Percentiles rank a stretch among this genome's conserved stretches.
phyloP scores from a whole-genome alignment of 2,329 filamentous ascomycete genomes.

The Alternaria metachromatica region DNA sequence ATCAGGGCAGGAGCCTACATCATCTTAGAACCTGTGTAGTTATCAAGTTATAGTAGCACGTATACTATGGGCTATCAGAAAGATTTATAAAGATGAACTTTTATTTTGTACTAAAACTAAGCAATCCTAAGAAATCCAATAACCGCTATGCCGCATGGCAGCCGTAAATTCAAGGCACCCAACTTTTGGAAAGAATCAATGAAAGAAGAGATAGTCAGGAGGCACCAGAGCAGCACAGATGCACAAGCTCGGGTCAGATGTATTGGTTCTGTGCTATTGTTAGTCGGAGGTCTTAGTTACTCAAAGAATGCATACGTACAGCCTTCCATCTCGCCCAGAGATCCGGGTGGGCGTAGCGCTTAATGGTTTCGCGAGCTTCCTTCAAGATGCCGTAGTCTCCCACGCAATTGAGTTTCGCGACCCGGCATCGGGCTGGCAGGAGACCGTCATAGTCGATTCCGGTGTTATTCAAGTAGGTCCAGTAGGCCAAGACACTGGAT shows the following conservation, averaged over 20 bases:
- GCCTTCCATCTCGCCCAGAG: neutral
- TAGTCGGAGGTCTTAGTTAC: neutral
- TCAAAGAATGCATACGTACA: neutral
- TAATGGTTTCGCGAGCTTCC: neutral
- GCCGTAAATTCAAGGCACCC: too few species aligned
- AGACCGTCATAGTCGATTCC: neutral
- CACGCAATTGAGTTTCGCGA: neutral
- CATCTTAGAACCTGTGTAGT: fast-evolving
- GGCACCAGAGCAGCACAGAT: too few species aligned
- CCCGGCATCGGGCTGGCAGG: neutral
- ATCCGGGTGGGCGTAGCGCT: neutral
- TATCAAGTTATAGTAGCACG: neutral
- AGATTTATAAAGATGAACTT: too few species aligned
- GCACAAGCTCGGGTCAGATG: too few species aligned
- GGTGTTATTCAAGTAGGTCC: neutral
- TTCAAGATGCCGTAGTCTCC: neutral
- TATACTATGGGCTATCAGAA: too few species aligned
- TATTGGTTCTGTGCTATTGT: neutral
- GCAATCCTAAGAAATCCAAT: too few species aligned
- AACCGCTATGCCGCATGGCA: too few species aligned
- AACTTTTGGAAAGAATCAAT: too few species aligned
- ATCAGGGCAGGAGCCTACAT: neutral
- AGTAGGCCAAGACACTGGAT: neutral
- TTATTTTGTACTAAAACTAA: neutral
- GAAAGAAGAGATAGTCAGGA: too few species aligned